phyloP scores from a whole-genome alignment of 2,329 filamentous ascomycete species.

The Samsoniella hepiali region DNA sequence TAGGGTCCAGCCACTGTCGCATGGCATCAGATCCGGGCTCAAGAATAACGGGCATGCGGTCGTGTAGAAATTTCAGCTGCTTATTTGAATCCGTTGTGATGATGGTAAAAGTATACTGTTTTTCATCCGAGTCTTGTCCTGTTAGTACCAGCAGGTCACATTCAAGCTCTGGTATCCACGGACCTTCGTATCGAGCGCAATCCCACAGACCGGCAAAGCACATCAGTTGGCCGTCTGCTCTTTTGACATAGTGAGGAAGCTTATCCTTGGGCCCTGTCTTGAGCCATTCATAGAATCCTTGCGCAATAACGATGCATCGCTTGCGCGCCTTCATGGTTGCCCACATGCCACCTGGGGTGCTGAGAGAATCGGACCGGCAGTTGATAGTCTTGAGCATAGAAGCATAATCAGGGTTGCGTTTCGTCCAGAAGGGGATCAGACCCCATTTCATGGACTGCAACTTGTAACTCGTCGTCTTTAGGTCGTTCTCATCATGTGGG shows the following conservation, averaged over 20 bases:
- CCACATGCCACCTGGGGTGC: conserved; percentile 80
- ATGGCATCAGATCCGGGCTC: conserved; percentile 71
- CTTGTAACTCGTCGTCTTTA: conserved; percentile 58
- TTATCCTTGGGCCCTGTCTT: conserved; percentile 75
- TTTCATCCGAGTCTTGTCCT: conserved; percentile 55
- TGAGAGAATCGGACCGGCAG: conserved; percentile 84
- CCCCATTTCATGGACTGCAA: conserved; percentile 97
- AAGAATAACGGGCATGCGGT: conserved; percentile 92
- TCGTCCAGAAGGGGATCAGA: conserved; percentile 90
- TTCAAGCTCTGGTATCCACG: conserved; percentile 16
- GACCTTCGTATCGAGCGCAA: conserved; percentile 75
- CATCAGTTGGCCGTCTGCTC: conserved; percentile 80
- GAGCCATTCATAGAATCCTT: conserved; percentile 97
- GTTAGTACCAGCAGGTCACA: conserved; percentile 3
- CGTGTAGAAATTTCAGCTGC: conserved; percentile 81
- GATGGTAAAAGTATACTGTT: conserved; percentile 84
- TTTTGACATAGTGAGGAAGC: conserved; percentile 77
- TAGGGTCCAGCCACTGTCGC: conserved; percentile 75
- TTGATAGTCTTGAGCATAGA: conserved; percentile 88
- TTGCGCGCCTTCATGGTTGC: conserved; percentile 85
- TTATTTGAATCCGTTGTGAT: conserved; percentile 87
- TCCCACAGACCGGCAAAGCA: conserved; percentile 93
- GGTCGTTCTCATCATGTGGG: neutral
- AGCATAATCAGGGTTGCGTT: conserved; percentile 72
- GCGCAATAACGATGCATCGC: conserved; percentile 80